These are phyloP conservation scores for Penicillium paxilli DNA, from an alignment of 495 filamentous ascomycete genomes.

Conservation along the genomic window DNA sequence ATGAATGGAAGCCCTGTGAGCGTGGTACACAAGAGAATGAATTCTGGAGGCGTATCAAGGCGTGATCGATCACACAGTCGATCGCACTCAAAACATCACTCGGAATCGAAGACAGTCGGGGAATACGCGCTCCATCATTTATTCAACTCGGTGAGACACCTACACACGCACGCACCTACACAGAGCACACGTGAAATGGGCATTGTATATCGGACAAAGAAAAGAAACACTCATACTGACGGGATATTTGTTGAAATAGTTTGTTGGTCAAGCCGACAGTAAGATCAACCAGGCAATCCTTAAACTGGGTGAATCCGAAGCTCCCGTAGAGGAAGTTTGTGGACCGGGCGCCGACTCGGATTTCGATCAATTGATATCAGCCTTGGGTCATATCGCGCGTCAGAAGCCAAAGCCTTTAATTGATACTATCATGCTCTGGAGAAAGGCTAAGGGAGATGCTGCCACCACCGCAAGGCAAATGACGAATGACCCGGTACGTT, in stretches of 20 bases:
- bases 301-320: conserved; percentile 70
- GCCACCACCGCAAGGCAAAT: conserved; percentile 62
- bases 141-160: conserved; percentile 78
- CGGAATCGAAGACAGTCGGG: conserved; percentile 83
- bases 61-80: conserved; percentile 75
- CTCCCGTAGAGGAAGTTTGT: conserved; percentile 82
- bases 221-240: neutral
- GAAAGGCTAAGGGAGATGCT: conserved; percentile 89
- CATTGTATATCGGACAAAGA: neutral
- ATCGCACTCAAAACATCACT: conserved; percentile 77
- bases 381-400: conserved; percentile 88
- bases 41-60: conserved; percentile 60
- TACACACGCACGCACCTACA: too few species aligned
- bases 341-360: conserved; percentile 82
- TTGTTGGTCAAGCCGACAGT: conserved; percentile 80
- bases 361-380: conserved; percentile 95
- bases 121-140: conserved; percentile 97
- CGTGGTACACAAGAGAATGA: conserved; percentile 37
- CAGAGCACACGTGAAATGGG: too few species aligned
- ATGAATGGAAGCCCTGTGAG: conserved; percentile 25
- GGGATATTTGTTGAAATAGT: conserved; percentile 29
- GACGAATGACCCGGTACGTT: conserved; percentile 47
- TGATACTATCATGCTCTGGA: conserved; percentile 96
- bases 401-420: conserved; percentile 95
- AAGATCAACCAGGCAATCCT: conserved; percentile 86